phyloP scores from a whole-genome alignment of 2,329 filamentous ascomycete species.

The Colletotrichum musicola region DNA sequence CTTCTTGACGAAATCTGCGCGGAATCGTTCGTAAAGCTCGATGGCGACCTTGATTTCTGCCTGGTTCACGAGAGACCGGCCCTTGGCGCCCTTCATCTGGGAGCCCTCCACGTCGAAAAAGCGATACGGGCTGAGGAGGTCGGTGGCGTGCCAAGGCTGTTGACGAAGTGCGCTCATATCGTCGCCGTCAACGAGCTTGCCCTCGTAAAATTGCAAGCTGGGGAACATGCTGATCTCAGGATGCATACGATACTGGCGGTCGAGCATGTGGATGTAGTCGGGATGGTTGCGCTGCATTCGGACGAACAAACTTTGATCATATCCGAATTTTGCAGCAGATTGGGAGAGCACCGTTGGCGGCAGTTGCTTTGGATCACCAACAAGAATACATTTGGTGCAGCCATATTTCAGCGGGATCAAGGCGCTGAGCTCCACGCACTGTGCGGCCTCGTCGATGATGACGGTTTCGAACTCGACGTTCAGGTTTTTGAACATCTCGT shows the following conservation, averaged over 20 bases:
- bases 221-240: slow-evolving; percentile 95
- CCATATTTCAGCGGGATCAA: slow-evolving; percentile 98
- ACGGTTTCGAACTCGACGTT: slow-evolving; percentile 99
- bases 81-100: slow-evolving; percentile 83
- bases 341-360: slow-evolving; percentile 96
- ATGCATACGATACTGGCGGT: slow-evolving; percentile 99
- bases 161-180: slow-evolving; percentile 82
- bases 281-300: slow-evolving; percentile 96
- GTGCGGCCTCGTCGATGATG: slow-evolving; percentile 96
- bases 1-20: slow-evolving; percentile 72
- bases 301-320: slow-evolving; percentile 98
- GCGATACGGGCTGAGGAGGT: slow-evolving; percentile 88
- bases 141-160: slow-evolving; percentile 87
- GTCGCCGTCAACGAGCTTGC: slow-evolving; percentile 84
- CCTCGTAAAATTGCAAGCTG: slow-evolving; percentile 92
- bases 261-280: slow-evolving; percentile 90
- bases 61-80: slow-evolving; percentile 90
- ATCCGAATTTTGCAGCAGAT: slow-evolving; percentile 91
- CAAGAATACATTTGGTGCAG: slow-evolving; percentile 94
- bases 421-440: slow-evolving; percentile 97
- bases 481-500: slow-evolving; percentile 96
- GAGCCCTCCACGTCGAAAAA: slow-evolving; percentile 97
- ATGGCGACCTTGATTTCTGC: slow-evolving; percentile 90
- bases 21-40: slow-evolving; percentile 84
- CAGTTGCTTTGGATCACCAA: slow-evolving; percentile 97